Conservation (phyloP, 257 asterid genomes). For the Penstemon newberryi region DNA sequence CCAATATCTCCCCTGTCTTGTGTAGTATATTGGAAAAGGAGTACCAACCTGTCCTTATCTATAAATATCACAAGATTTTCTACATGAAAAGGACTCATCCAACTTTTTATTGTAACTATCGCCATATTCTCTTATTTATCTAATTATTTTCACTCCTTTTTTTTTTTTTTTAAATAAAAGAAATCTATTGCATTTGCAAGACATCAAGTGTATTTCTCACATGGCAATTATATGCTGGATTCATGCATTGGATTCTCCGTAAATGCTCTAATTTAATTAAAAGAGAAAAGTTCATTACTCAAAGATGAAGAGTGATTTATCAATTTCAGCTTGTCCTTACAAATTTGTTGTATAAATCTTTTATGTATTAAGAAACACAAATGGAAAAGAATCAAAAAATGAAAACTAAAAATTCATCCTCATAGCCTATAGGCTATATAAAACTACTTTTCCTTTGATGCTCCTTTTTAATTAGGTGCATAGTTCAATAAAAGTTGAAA, state of each 20-base stretch:
- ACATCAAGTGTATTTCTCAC: background rate
- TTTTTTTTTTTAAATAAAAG: background rate
- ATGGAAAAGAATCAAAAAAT: background rate
- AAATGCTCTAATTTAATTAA: too few species aligned
- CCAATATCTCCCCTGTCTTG: conserved; percentile 1
- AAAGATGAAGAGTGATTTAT: too few species aligned
- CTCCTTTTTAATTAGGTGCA: too few species aligned
- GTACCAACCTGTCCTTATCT: conserved; percentile 7
- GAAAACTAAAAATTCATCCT: background rate
- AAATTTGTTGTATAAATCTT: background rate
- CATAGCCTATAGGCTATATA: background rate
- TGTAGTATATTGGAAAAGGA: background rate
- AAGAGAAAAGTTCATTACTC: too few species aligned
- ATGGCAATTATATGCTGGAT: background rate
- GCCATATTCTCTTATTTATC: background rate
- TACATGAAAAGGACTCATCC: conserved; percentile 14
- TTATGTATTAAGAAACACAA: background rate
- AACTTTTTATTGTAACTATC: background rate
- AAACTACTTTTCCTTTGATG: background rate
- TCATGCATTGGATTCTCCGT: background rate
- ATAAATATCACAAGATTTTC: background rate
- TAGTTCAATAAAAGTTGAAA: too few species aligned
- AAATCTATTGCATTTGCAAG: background rate
- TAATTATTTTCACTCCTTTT: background rate
- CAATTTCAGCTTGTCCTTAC: background rate